A percentile compares a stretch with the other conserved stretches of the same genome.
phyloP scores from a whole-genome alignment of 495 filamentous ascomycete genomes.

The Lindgomyces ingoldianus region DNA sequence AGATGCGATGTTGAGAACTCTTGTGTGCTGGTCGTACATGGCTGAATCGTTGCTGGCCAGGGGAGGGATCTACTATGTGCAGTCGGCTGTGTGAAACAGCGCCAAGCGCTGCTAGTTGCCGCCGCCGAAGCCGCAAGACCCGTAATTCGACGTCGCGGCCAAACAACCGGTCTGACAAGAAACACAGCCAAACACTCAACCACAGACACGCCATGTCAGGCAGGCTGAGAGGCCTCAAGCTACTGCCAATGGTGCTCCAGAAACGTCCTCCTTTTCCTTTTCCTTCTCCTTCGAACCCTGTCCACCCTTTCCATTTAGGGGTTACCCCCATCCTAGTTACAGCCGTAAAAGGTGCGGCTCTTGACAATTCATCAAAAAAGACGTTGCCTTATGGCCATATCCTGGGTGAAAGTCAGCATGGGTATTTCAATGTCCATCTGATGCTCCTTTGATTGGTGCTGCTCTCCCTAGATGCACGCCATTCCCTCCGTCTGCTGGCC shows the following conservation, averaged over 20 bases:
- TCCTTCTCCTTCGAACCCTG: background rate
- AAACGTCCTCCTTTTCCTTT: background rate
- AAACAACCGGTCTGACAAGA: constrained; percentile 11
- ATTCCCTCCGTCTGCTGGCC: background rate
- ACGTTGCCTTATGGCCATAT: constrained; percentile 13
- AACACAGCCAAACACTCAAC: constrained; percentile 14
- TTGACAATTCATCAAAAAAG: constrained; percentile 2
- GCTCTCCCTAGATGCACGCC: constrained; percentile 3
- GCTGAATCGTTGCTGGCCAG: background rate
- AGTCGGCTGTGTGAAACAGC: constrained; percentile 18
- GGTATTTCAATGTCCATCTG: constrained; percentile 10
- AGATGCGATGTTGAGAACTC: background rate
- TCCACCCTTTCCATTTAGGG: background rate
- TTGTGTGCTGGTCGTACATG: constrained; percentile 23
- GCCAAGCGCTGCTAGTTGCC: constrained; percentile 10
- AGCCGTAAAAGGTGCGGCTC: constrained; percentile 17
- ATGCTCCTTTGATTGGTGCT: constrained; percentile 21
- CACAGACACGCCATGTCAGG: constrained; percentile 1
- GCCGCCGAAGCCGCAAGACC: constrained; percentile 1
- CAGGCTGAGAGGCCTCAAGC: background rate
- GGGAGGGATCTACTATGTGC: constrained; percentile 20
- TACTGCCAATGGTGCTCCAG: background rate
- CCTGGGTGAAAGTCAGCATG: constrained; percentile 14
- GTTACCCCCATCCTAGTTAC: background rate
- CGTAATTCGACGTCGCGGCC: constrained; percentile 18